phyloP scores from a whole-genome alignment of 1,284 basidiomycete species.

The Naganishia sp. region DNA sequence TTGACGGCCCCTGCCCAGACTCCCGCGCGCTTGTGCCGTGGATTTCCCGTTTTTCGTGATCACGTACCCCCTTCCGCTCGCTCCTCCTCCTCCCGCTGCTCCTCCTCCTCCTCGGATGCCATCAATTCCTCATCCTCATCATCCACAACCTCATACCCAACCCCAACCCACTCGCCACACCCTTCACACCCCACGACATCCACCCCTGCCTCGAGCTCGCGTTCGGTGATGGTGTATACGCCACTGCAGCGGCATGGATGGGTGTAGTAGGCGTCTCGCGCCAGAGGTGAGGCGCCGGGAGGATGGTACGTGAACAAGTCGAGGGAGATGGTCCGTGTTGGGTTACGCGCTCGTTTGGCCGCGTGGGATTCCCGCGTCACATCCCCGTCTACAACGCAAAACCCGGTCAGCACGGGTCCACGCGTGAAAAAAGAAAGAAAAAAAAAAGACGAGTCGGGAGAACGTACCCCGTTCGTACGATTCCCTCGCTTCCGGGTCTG shows the following conservation, averaged over 20 bases:
- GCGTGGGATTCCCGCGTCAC: conserved; percentile 9
- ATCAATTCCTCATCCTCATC: conserved; percentile 15
- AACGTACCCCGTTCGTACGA: conserved; percentile 16
- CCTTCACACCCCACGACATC: conserved; percentile 55
- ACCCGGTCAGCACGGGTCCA: too few species aligned
- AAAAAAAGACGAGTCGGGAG: too few species aligned
- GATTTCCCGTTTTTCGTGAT: too few species aligned
- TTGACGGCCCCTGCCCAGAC: too few species aligned
- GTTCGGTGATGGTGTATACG: conserved; percentile 47
- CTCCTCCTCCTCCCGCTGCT: too few species aligned
- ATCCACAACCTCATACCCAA: conserved; percentile 53
- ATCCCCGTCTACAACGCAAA: neutral
- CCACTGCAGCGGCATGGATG: conserved; percentile 54
- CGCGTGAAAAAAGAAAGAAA: conserved; percentile 22
- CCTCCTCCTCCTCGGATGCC: too few species aligned
- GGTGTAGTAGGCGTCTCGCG: conserved; percentile 44
- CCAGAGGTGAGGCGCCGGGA: conserved; percentile 1
- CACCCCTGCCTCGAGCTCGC: conserved; percentile 53
- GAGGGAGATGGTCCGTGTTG: conserved; percentile 41
- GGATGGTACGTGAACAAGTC: conserved; percentile 44
- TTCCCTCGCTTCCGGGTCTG: conserved; percentile 28
- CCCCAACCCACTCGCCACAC: conserved; percentile 55
- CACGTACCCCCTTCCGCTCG: too few species aligned
- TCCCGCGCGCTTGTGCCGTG: too few species aligned
- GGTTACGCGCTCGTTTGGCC: conserved; percentile 3